These are phyloP conservation scores for Candida argentea DNA, from an alignment of 805 yeast genomes.

Conservation along the genomic window DNA sequence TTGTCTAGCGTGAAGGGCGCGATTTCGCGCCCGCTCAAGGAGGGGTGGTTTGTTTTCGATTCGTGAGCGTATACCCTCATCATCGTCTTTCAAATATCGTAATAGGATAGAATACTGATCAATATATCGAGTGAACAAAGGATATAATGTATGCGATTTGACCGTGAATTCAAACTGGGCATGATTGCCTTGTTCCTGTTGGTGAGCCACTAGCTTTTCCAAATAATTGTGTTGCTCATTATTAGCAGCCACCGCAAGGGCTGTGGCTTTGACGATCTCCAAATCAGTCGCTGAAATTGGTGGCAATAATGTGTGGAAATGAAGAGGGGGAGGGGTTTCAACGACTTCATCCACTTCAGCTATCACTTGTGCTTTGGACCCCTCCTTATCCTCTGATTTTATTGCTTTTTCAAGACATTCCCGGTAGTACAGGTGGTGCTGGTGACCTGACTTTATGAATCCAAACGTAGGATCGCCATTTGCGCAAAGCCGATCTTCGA, in stretches of 20 bases:
- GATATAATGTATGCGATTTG: slow-evolving; percentile 49
- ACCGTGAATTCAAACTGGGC: slow-evolving; percentile 63
- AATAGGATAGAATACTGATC: slow-evolving; percentile 40
- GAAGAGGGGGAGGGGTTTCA: slow-evolving; percentile 1
- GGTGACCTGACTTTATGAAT: slow-evolving; percentile 49
- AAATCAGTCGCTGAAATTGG: slow-evolving; percentile 52
- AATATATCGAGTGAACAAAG: slow-evolving; percentile 38
- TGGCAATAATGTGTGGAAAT: slow-evolving; percentile 12
- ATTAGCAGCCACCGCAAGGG: slow-evolving; percentile 55
- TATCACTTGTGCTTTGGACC: neutral
- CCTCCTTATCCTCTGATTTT: slow-evolving; percentile 1
- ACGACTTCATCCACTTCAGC: too few relatives aligned
- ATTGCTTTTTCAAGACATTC: slow-evolving; percentile 2
- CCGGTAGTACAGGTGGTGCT: slow-evolving; percentile 46
- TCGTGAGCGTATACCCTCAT: slow-evolving; percentile 1
- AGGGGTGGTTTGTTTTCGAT: slow-evolving; percentile 7
- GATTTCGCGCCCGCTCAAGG: slow-evolving; percentile 27
- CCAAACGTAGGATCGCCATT: slow-evolving; percentile 43
- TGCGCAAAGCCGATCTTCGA: slow-evolving; percentile 51
- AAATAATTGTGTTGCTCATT: slow-evolving; percentile 39
- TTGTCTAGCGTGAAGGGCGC: slow-evolving; percentile 46
- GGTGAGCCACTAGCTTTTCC: slow-evolving; percentile 24
- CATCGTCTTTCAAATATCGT: slow-evolving; percentile 6
- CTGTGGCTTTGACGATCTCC: slow-evolving; percentile 62
- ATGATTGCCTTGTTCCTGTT: slow-evolving; percentile 24